Percentiles rank a stretch among this genome's conserved stretches.
These are phyloP conservation scores for Beauveria pseudobassiana DNA, from an alignment of 2,329 filamentous ascomycete species.

Conservation along the genomic window DNA sequence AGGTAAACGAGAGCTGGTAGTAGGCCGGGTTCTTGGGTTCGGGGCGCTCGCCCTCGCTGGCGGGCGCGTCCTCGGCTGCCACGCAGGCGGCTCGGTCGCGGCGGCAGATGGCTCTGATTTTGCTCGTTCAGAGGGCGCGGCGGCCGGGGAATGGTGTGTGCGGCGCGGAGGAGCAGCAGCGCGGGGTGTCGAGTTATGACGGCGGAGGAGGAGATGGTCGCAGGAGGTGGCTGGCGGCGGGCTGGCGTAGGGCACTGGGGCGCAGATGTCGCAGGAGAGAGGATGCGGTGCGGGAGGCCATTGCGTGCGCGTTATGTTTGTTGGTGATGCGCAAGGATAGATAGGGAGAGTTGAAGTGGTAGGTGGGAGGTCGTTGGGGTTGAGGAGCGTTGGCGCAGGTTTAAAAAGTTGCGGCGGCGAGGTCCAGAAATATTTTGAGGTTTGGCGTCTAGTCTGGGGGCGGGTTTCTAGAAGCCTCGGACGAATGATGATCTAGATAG, in stretches of 20 bases:
- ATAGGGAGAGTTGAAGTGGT: background rate
- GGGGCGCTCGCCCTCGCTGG: slow-evolving; percentile 24
- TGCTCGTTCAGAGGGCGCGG: slow-evolving; percentile 13
- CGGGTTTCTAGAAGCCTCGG: background rate
- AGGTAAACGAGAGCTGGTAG: slow-evolving; percentile 89
- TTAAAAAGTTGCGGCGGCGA: background rate
- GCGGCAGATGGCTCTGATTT: background rate
- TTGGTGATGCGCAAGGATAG: slow-evolving; percentile 5
- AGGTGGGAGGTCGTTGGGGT: background rate
- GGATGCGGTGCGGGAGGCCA: slow-evolving; percentile 22
- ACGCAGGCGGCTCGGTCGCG: background rate
- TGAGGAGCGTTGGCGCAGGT: background rate
- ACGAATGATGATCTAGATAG: background rate
- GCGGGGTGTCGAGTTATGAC: slow-evolving; percentile 10
- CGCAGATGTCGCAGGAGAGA: slow-evolving; percentile 15
- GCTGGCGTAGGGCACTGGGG: slow-evolving; percentile 7
- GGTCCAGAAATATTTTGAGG: slow-evolving; percentile 7
- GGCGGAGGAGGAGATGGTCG: slow-evolving; percentile 8
- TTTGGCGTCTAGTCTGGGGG: slow-evolving; percentile 2
- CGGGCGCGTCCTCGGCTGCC: slow-evolving; percentile 15
- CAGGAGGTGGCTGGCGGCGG: slow-evolving; percentile 8
- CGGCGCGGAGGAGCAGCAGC: slow-evolving; percentile 19
- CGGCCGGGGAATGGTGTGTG: slow-evolving; percentile 31
- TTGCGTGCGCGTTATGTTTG: slow-evolving; percentile 12
- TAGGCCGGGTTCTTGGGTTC: slow-evolving; percentile 47